Evolutionary conservation across 371 early-diverging fungal genomes (phyloP).

Genomic region (Racocetra persica): DNA sequence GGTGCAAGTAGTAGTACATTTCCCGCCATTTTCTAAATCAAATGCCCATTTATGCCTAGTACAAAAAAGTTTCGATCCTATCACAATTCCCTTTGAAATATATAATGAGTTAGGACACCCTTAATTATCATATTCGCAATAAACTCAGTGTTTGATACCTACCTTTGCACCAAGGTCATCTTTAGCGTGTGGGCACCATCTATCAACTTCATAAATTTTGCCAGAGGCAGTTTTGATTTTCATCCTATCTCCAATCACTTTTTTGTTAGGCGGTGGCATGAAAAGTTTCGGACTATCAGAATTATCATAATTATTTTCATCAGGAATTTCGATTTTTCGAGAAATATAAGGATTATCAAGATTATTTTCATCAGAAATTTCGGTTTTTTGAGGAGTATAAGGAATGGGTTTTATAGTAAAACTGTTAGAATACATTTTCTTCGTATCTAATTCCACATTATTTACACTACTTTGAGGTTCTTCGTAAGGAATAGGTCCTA

Average conservation of each 20-base stretch:
- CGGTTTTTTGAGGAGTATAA: neutral
- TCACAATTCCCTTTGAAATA: conserved; percentile 60
- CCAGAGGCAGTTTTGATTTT: conserved; percentile 62
- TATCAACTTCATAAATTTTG: conserved; percentile 68
- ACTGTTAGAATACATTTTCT: too few species aligned
- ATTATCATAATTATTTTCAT: too few species aligned
- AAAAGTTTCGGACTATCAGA: neutral
- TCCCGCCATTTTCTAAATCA: conserved; percentile 56
- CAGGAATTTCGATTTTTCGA: neutral
- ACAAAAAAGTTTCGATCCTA: conserved; percentile 65
- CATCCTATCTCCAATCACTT: conserved; percentile 60
- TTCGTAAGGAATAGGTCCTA: too few species aligned
- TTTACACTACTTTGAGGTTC: too few species aligned
- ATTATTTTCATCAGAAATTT: neutral
- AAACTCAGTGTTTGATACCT: neutral
- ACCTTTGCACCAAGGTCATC: conserved; percentile 67
- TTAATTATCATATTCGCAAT: neutral
- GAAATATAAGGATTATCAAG: neutral
- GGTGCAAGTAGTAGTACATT: conserved; percentile 60
- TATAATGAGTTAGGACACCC: neutral
- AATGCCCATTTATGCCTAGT: conserved; percentile 76
- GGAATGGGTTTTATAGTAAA: too few species aligned
- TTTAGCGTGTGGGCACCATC: conserved; percentile 73
- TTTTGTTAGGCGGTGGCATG: conserved; percentile 46
- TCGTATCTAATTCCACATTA: too few species aligned